Evolutionary conservation across 1,284 basidiomycete species (phyloP).

Genomic region (Melampsora larici-populina): DNA sequence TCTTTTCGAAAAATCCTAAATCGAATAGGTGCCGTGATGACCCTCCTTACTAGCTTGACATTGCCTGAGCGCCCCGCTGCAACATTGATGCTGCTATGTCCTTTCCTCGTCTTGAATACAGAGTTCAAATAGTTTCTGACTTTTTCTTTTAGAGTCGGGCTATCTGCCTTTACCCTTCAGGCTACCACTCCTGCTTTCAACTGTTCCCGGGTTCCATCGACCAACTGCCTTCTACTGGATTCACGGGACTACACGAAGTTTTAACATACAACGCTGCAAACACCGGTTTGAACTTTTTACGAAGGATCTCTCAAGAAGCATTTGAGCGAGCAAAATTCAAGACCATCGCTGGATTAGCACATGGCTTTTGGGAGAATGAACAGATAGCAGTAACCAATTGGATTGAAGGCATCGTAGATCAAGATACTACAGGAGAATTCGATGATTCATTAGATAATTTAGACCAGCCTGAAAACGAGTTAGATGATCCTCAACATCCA

Average conservation of each 20-base stretch:
- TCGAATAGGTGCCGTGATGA: slow-evolving; percentile 14
- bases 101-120: neutral
- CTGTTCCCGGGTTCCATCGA: neutral
- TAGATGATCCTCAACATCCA: neutral
- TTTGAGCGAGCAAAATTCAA: too few relatives aligned
- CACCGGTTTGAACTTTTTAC: too few relatives aligned
- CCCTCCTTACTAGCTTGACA: slow-evolving; percentile 3
- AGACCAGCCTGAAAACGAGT: neutral
- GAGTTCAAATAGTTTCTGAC: neutral
- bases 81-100: slow-evolving; percentile 8
- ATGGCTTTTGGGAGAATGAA: too few relatives aligned
- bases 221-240: slow-evolving; percentile 23
- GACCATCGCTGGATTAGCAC: too few relatives aligned
- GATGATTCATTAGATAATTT: slow-evolving; percentile 6
- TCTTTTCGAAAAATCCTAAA: neutral
- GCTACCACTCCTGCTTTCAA: neutral
- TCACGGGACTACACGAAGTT: slow-evolving; percentile 13
- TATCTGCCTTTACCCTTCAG: slow-evolving; percentile 26
- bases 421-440: slow-evolving; percentile 3
- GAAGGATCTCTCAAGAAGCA: too few relatives aligned
- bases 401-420: too few relatives aligned
- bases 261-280: slow-evolving; percentile 13
- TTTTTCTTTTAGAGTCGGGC: slow-evolving; percentile 1
- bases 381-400: too few relatives aligned
- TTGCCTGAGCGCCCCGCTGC: neutral